phyloP scores from a whole-genome alignment of 805 yeast species.

The baker's yeast (Saccharomyces cerevisiae) region DNA sequence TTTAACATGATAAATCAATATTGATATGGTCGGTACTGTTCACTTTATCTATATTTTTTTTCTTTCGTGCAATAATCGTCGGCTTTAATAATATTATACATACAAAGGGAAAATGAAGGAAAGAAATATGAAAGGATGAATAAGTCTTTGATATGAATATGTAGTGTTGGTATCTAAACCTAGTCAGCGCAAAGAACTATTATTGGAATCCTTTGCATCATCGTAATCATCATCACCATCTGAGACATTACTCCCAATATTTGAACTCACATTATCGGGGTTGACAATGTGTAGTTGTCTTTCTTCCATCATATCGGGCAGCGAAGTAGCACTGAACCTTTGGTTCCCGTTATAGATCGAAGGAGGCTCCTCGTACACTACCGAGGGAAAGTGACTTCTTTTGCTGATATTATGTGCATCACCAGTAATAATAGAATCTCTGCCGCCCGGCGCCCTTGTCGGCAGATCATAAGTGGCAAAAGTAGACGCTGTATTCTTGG shows the following conservation, averaged over 20 bases:
- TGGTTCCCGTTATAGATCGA: slow-evolving; percentile 38
- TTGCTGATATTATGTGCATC: slow-evolving; percentile 3
- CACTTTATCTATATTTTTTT: not conserved
- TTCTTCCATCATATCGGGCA: slow-evolving; percentile 39
- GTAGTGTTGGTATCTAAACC: not conserved
- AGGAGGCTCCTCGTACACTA: slow-evolving; percentile 18
- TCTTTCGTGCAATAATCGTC: not conserved
- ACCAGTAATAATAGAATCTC: slow-evolving; percentile 1
- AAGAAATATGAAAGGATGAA: not conserved
- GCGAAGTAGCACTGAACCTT: slow-evolving; percentile 45
- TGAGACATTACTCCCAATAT: slow-evolving; percentile 3
- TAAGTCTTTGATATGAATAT: not conserved
- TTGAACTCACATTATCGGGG: slow-evolving; percentile 24
- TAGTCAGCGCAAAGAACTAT: not conserved
- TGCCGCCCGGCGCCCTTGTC: slow-evolving; percentile 5
- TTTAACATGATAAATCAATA: not conserved
- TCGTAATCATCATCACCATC: not conserved
- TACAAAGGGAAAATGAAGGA: not conserved
- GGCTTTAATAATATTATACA: not conserved
- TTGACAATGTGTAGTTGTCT: slow-evolving; percentile 44
- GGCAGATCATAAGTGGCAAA: slow-evolving; percentile 3
- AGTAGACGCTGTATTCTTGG: slow-evolving; percentile 6
- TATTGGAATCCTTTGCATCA: not conserved
- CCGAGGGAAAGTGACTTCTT: slow-evolving; percentile 8
- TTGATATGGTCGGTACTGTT: not conserved